These are phyloP conservation scores for Calcarisporium arbuscula DNA, from an alignment of 2,329 filamentous ascomycete species.

Conservation along the genomic window DNA sequence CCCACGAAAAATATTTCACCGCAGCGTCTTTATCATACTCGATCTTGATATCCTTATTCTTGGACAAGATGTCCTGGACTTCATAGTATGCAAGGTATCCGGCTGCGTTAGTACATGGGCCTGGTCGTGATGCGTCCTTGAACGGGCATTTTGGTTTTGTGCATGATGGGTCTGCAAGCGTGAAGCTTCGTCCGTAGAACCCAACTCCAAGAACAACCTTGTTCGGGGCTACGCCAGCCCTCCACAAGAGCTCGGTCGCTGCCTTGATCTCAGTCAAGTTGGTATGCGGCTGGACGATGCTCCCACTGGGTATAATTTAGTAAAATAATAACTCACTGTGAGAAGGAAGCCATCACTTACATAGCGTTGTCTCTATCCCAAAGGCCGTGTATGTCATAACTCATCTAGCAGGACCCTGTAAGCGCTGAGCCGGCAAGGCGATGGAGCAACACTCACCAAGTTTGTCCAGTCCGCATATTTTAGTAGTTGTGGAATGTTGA, in stretches of 20 bases:
- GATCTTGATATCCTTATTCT: slow-evolving; percentile 10
- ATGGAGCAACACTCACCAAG: too few relatives aligned
- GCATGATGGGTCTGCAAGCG: slow-evolving; percentile 12
- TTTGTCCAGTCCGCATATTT: slow-evolving; percentile 9
- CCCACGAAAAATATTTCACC: slow-evolving; percentile 13
- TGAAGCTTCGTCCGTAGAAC: slow-evolving; percentile 31
- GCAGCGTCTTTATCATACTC: slow-evolving; percentile 12
- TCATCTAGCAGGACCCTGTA: too few relatives aligned
- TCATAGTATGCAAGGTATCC: slow-evolving; percentile 13
- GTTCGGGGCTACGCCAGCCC: slow-evolving; percentile 27
- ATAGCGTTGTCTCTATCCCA: too few relatives aligned
- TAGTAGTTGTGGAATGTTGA: slow-evolving; percentile 14
- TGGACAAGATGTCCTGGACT: slow-evolving; percentile 11
- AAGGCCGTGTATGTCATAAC: slow-evolving; percentile 6
- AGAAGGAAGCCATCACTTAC: background rate
- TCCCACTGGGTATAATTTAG: slow-evolving; percentile 19
- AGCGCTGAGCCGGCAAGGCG: too few relatives aligned
- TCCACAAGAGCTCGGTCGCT: slow-evolving; percentile 35
- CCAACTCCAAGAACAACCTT: slow-evolving; percentile 35
- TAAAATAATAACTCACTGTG: too few relatives aligned
- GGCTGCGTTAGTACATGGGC: slow-evolving; percentile 7
- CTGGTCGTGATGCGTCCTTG: slow-evolving; percentile 9
- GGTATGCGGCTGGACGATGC: slow-evolving; percentile 28
- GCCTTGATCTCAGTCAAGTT: slow-evolving; percentile 36
- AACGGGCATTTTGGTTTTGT: slow-evolving; percentile 14